Conservation (phyloP, 108 stramenopile species). For the Cyclotella baltica region DNA sequence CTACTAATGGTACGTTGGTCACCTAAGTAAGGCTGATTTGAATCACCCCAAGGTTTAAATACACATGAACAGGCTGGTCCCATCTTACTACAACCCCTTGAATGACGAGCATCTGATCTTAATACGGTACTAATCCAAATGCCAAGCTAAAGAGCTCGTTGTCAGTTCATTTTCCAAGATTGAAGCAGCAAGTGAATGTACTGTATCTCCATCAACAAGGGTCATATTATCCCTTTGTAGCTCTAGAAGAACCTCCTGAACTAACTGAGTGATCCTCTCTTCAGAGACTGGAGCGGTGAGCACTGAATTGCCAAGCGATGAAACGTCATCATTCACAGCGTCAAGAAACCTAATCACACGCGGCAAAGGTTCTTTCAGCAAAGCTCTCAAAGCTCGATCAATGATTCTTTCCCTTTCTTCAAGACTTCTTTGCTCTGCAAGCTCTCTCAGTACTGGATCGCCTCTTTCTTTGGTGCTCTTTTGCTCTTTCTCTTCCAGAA, state of each 20-base stretch:
- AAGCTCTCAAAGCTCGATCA: slow-evolving; percentile 13
- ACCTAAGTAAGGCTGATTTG: no score
- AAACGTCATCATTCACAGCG: neutral
- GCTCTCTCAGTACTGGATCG: slow-evolving; percentile 28
- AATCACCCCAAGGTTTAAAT: no score
- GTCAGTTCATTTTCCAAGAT: slow-evolving; percentile 16
- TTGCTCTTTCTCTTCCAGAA: neutral
- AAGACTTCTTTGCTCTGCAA: slow-evolving; percentile 11
- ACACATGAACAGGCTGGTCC: neutral
- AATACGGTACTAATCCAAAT: no score
- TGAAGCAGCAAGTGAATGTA: slow-evolving; percentile 18
- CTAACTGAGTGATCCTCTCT: slow-evolving; percentile 3
- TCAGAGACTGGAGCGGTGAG: slow-evolving; percentile 12
- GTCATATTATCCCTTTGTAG: slow-evolving; percentile 17
- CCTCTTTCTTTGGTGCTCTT: neutral
- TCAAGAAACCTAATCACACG: slow-evolving; percentile 7
- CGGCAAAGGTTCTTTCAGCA: slow-evolving; percentile 31
- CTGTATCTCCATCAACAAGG: slow-evolving; percentile 26
- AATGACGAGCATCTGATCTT: no score
- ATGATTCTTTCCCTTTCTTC: slow-evolving; percentile 10
- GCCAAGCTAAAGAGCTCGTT: slow-evolving; percentile 1
- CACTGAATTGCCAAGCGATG: neutral
- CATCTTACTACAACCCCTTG: neutral
- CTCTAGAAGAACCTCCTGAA: slow-evolving; percentile 1
- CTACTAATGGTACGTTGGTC: no score